Conservation (phyloP, 73 alveolate genomes). For the Paramecium biaurelia region DNA sequence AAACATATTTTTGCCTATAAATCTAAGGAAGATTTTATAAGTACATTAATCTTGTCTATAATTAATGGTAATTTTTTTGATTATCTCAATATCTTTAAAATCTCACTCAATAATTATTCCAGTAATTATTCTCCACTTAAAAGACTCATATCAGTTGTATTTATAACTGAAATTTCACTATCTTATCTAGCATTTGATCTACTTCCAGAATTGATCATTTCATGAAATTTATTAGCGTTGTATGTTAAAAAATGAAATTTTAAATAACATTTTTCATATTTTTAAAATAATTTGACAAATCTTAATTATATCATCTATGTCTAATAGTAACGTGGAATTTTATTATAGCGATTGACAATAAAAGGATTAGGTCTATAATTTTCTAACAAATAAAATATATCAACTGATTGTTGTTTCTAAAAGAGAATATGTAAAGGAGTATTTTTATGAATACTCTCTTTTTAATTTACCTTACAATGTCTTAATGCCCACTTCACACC, state of each 20-base stretch:
- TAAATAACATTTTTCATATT: background rate
- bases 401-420: background rate
- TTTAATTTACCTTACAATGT: background rate
- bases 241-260: background rate
- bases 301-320: background rate
- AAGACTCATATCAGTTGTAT: background rate
- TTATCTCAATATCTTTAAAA: background rate
- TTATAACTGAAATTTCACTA: background rate
- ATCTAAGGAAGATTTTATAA: background rate
- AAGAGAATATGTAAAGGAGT: background rate
- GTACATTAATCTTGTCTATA: background rate
- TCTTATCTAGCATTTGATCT: background rate
- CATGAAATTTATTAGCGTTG: background rate
- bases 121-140: background rate
- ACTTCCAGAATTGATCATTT: background rate
- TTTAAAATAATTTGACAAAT: background rate
- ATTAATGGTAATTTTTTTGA: background rate
- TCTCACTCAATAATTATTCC: background rate
- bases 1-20: background rate
- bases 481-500: slow-evolving; percentile 15
- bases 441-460: background rate
- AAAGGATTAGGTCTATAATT: background rate
- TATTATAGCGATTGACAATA: background rate
- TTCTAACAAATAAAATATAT: background rate
- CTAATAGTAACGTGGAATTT: background rate